phyloP scores from a whole-genome alignment of 2,329 filamentous ascomycete species.

The Myriosclerotinia duriaeana region DNA sequence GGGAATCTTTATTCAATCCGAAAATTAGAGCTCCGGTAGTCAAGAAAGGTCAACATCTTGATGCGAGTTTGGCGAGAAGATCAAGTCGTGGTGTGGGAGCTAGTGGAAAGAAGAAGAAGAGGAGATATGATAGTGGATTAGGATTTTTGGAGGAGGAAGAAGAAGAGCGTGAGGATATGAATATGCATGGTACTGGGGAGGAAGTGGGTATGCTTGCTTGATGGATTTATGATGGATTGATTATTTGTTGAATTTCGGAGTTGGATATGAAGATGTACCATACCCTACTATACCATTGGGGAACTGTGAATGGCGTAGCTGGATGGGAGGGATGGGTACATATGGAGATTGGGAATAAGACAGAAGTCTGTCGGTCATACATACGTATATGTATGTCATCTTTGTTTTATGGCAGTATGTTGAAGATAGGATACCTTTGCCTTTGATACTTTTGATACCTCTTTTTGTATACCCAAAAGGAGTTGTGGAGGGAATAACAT shows the following conservation, averaged over 20 bases:
- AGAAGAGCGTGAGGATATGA: conserved; percentile 18
- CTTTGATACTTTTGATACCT: not conserved
- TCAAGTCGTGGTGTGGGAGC: conserved; percentile 39
- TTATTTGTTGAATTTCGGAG: conserved; percentile 6
- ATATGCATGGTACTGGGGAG: not conserved
- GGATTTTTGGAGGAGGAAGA: conserved; percentile 57
- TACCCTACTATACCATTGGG: not conserved
- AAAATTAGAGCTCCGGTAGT: conserved; percentile 20
- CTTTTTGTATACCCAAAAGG: not conserved
- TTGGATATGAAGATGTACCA: conserved; percentile 9
- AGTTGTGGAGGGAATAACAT: not conserved
- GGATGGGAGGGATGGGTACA: not conserved
- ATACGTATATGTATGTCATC: not conserved
- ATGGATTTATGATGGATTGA: not conserved
- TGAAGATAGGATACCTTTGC: not conserved
- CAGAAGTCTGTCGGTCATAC: not conserved
- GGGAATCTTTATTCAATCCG: not conserved
- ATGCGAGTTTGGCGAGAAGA: conserved; percentile 31
- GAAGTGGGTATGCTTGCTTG: not conserved
- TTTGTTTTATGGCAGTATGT: not conserved
- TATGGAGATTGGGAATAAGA: not conserved
- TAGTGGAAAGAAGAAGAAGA: conserved; percentile 42
- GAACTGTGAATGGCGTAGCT: not conserved
- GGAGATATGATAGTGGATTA: conserved; percentile 55
- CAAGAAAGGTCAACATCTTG: conserved; percentile 31